Conservation (phyloP, 495 filamentous ascomycete genomes). For the Rusavskia elegans region DNA sequence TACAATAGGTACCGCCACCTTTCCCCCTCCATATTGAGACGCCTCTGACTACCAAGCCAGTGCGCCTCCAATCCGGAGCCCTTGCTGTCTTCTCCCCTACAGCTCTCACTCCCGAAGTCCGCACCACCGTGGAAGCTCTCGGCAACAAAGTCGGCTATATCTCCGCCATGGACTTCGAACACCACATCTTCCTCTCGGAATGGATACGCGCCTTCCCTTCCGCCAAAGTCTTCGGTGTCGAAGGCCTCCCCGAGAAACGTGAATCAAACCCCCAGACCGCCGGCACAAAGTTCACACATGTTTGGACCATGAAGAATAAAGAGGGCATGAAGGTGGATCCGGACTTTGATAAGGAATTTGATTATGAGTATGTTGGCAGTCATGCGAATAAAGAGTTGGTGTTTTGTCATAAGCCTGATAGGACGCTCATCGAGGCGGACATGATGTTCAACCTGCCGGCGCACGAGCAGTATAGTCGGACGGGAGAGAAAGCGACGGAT, state of each 20-base stretch:
- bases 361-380: conserved; percentile 63
- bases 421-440: conserved; percentile 81
- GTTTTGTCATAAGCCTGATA: conserved; percentile 65
- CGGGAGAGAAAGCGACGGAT: conserved; percentile 30
- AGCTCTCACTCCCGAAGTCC: conserved; percentile 62
- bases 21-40: background rate
- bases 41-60: conserved; percentile 13
- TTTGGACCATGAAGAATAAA: conserved; percentile 45
- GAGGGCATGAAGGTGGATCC: conserved; percentile 37
- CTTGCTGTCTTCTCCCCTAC: conserved; percentile 90
- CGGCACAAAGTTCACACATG: conserved; percentile 48
- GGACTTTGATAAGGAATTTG: conserved; percentile 79
- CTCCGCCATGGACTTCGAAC: conserved; percentile 72
- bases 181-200: conserved; percentile 75
- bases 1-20: conserved; percentile 47
- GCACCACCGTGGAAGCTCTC: conserved; percentile 43
- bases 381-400: conserved; percentile 80
- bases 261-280: conserved; percentile 46
- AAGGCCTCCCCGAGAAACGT: conserved; percentile 78
- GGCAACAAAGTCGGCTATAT: conserved; percentile 69
- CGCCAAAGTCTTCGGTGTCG: conserved; percentile 67
- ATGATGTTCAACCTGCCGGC: conserved; percentile 85
- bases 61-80: conserved; percentile 56
- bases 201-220: conserved; percentile 69
- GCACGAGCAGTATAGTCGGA: conserved; percentile 67